Conservation (phyloP, 2,329 filamentous ascomycete species). For the Trichoderma sp. region DNA sequence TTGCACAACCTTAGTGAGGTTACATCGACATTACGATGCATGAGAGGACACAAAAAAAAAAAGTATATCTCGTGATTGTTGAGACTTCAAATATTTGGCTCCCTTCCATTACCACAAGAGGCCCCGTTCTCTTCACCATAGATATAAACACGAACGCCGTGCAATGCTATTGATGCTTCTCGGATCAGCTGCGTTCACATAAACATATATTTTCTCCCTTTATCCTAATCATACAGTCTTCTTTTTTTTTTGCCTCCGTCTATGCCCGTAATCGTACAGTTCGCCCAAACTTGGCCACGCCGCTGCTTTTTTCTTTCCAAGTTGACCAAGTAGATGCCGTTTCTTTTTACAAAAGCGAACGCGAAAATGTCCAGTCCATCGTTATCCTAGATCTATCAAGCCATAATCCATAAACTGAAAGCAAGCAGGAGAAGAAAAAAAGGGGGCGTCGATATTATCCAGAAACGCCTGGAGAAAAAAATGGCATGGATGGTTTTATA, state of each 20-base stretch:
- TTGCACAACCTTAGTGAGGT: too few relatives aligned
- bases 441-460: neutral
- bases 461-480: neutral
- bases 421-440: neutral
- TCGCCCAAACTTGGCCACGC: neutral
- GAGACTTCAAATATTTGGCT: too few relatives aligned
- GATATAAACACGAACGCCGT: neutral
- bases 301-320: neutral
- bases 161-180: neutral
- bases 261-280: constrained; percentile 2
- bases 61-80: too few relatives aligned
- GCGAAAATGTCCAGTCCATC: neutral
- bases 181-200: neutral
- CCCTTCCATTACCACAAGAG: too few relatives aligned
- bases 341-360: neutral
- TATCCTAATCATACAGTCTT: constrained; percentile 13
- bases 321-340: neutral
- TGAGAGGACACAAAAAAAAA: too few relatives aligned
- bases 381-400: neutral
- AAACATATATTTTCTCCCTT: neutral
- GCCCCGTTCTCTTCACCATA: too few relatives aligned
- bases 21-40: too few relatives aligned
- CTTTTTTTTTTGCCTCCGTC: neutral
- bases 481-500: neutral
- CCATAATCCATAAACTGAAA: neutral